Evolutionary conservation across 306 rosid genomes (phyloP).

Genomic region (Cicer bijugum): DNA sequence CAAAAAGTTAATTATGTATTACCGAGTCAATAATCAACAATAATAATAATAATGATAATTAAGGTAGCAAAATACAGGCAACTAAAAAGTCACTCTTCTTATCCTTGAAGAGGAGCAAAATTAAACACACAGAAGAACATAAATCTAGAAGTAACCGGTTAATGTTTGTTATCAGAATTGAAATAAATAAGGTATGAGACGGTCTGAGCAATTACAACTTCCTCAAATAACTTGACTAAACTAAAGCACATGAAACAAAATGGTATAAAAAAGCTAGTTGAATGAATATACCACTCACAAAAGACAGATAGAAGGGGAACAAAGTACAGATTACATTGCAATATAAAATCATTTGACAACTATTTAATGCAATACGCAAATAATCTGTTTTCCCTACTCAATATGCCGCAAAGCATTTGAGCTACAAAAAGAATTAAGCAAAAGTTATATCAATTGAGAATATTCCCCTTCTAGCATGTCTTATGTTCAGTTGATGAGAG

Average conservation of each 20-base stretch:
- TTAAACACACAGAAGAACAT: constrained; percentile 11
- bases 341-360: constrained; percentile 39
- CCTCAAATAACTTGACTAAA: constrained; percentile 45
- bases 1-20: neutral
- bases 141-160: constrained; percentile 40
- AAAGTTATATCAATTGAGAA: constrained; percentile 45
- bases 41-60: neutral
- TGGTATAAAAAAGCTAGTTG: constrained; percentile 43
- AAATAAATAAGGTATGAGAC: constrained; percentile 42
- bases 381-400: constrained; percentile 45
- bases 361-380: constrained; percentile 41
- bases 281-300: constrained; percentile 36
- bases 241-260: constrained; percentile 42
- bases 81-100: neutral
- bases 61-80: neutral
- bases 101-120: constrained; percentile 1
- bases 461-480: constrained; percentile 39
- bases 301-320: constrained; percentile 40
- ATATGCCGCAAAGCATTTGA: constrained; percentile 47
- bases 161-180: constrained; percentile 41
- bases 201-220: constrained; percentile 55
- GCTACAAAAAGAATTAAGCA: constrained; percentile 52
- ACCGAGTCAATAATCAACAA: neutral
- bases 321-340: constrained; percentile 48
- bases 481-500: constrained; percentile 48